Base-by-base conservation (phyloP, 805 yeast genomes). In the Candida sanyiensis region DNA sequence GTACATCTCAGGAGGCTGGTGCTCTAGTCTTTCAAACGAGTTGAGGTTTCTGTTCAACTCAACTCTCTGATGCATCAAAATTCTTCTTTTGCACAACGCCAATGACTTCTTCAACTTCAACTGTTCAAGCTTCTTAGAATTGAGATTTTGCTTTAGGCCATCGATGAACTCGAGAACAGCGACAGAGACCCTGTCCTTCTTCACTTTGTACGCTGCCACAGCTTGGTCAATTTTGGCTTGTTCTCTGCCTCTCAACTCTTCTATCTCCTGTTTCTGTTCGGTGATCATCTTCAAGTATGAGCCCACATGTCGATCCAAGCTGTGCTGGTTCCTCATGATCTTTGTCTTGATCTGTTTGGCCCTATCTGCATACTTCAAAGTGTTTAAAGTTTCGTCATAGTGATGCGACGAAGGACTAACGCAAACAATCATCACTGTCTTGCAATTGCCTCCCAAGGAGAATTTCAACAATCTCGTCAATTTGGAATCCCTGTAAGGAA, bases 351-450 rank as follows among this genome's bases (percentile, higher is more conserved):
- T 89, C 48, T 83, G 88, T 55, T 88, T 88, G 12, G 96, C 97
- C 29, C 96, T 66, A 56, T 87, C 79, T 0, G 97, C 97, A 59
- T 89, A 90, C 56, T 86, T 85, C 44, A 90, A 70, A 0, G 97
- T 86, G 57, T 90, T 90, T 37, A 85, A 66, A 1, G 97, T 89
- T 55, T 90, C 97, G 54, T 90, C 97, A 58, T 87, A 88, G 59
- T 90, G 97, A 31, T 68, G 70, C 22, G 84, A 75, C 43, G 88
- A 83, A 0, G 97, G 97, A 4, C 94, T 81, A 3, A 90, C 74
- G 61, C 97, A 90, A 2, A 88, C 97, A 48, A 90, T 85, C 97
- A 90, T 90, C 5, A 87, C 89, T 0, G 97, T 90, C 56, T 84
- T 83, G 61, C 97, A 90, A 56, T 87, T 86, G 0, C 97, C 97